Base-by-base conservation (phyloP, 2,329 filamentous ascomycete species). In the Dothideomycetes sp. region DNA sequence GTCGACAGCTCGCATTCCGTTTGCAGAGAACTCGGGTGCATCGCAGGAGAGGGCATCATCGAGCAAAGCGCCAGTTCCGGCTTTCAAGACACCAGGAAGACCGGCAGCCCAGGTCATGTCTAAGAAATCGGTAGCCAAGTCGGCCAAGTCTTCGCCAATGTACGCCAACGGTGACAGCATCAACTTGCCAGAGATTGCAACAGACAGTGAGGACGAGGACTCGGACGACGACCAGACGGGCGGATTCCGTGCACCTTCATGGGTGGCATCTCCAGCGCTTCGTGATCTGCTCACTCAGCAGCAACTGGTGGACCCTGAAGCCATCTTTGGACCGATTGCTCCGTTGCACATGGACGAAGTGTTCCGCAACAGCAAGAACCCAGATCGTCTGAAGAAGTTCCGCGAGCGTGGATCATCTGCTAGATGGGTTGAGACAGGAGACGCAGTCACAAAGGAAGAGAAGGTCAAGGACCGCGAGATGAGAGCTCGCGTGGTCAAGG, bases 341-440 rank as follows among this genome's bases (percentile, higher is more conserved):
- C 84, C 87, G 10, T 70, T 98, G 49, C 85, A 86, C 55, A 91
- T 98, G 81, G 93, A 98, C 55, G 88, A 96, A 58, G 87, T 95
- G 22, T 98, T 98, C 64, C 82, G 74, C 62, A 57, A 51, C 25
- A 85, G 87, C 60, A 88, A 83, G 62, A 87, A 87, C 60, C 37
- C 37, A 2, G 86, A 89, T 42, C 70, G 82, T 49, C 78, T 84
- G 60, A 84, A 84, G 68, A 84, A 86, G 56, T 96, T 95, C 71
- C 78, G 93, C 13, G 80, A 84, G 37, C 76, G 91, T 42, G 95
- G 89, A 4, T 94, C 85, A 52, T 94, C 86, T 62, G 93, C 93
- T 24, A 93, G 94, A 64, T 98, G 91, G 91, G 76, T 55, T 75
- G 84, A 41, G 70, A 81, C 46, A 18, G 58, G 59, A 3, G 93